phyloP scores from a whole-genome alignment of 441 rosid species.

The Bruguiera hainesii region DNA sequence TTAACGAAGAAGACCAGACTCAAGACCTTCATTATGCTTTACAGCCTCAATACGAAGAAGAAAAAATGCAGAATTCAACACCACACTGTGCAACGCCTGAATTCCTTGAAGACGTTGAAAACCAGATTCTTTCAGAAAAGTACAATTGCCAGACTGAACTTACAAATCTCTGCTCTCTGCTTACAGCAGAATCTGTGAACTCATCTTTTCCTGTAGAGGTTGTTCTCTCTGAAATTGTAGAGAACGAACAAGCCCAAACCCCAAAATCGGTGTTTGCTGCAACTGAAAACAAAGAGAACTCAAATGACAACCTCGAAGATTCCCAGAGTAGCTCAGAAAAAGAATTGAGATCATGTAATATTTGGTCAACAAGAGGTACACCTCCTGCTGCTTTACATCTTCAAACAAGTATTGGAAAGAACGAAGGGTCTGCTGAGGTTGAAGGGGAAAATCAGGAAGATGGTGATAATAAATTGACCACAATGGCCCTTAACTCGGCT shows the following conservation, averaged over 20 bases:
- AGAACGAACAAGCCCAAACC: conserved; percentile 35
- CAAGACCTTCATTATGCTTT: conserved; percentile 9
- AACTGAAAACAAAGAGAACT: conserved; percentile 33
- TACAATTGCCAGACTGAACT: conserved; percentile 18
- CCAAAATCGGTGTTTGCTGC: conserved; percentile 30
- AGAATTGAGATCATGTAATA: conserved; percentile 34
- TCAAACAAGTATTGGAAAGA: conserved; percentile 48
- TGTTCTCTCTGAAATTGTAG: conserved; percentile 23
- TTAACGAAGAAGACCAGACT: conserved; percentile 24
- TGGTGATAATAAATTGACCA: conserved; percentile 26
- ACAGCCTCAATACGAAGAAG: conserved; percentile 25
- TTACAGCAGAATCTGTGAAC: conserved; percentile 29
- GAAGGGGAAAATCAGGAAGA: conserved; percentile 29
- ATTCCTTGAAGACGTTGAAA: conserved; percentile 26
- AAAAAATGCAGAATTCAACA: conserved; percentile 18
- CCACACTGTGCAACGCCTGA: conserved; percentile 18
- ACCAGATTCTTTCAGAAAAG: conserved; percentile 20
- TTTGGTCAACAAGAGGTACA: conserved; percentile 85
- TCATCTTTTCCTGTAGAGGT: conserved; percentile 32
- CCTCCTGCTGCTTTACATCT: conserved; percentile 50
- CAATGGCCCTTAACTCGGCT: conserved; percentile 28
- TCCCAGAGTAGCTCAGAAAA: conserved; percentile 28
- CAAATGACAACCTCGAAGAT: conserved; percentile 15
- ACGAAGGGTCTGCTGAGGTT: conserved; percentile 25
- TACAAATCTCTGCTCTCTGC: conserved; percentile 17